Evolutionary conservation across 73 alveolate genomes (phyloP), one percentile per base, ranked within the genome.

Genomic region (Blepharisma stoltei): DNA sequence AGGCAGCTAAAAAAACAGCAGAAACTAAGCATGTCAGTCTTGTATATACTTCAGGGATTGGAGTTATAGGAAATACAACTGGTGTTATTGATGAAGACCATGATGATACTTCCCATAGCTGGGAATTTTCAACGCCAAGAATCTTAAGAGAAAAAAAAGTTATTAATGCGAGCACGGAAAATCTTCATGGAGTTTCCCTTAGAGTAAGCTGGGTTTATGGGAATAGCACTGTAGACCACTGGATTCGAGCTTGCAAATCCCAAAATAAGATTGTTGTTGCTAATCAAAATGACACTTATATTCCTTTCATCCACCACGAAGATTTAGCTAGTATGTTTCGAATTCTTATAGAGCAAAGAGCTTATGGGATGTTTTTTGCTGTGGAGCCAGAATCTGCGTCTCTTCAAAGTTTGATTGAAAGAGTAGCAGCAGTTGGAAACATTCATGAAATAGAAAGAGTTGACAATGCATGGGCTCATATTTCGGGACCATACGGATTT

Each of bases 371-470:
- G n/a, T 60, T 60, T 60, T 8, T 38, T 20, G 46, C 46, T 60
- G 11, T 14, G 18, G 73, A 60, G 5, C n/a, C 46, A 8, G 18
- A 8, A 20, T n/a, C 46, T 60, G 3, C 73, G 11, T 2, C 14
- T 25, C 45, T 25, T 2, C n/a, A 25, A 14, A 38, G 23, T 2
- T n/a, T 60, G 18, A 60, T 60, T 9, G 73, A 60, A 25, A 14
- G 14, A 60, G 73, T 38, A 20, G 23, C 14, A 60, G 23, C 14
- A 60, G 48, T 5, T 14, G 23, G 48, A 20, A 38, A 38, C 11
- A 38, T 60, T 11, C 73, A 5, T 14, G 73, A 60, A 60, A 38
- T 60, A 8, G 73, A 20, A n/a, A 60, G 73, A 25, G 23, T 60
- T 25, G 37, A 14, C 5, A 25, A 60, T 60, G 18, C 45, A 8